Percentiles rank a stretch among this genome's conserved stretches.
These are phyloP conservation scores for Trichoderma aggressivum DNA, from an alignment of 2,329 filamentous ascomycete genomes.

Conservation along the genomic window DNA sequence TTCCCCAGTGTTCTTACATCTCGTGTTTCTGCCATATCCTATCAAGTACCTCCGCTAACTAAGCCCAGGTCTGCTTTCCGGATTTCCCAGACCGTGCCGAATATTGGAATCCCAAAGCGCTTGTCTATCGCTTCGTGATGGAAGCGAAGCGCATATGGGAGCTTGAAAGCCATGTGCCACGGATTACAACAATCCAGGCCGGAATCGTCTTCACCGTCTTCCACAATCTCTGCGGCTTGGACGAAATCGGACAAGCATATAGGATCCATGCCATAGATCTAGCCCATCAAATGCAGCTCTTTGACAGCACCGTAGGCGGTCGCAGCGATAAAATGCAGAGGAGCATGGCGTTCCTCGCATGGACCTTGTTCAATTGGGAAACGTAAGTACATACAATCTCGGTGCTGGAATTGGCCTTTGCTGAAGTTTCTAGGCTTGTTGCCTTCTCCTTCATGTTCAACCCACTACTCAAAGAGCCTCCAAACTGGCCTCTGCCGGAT, in stretches of 20 bases:
- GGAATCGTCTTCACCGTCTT: conserved; percentile 8
- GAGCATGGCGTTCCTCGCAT: conserved; percentile 4
- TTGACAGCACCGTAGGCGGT: not conserved
- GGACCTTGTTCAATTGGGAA: conserved; percentile 13
- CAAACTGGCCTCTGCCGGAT: not conserved
- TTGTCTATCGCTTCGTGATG: conserved; percentile 4
- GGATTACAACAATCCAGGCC: conserved; percentile 13
- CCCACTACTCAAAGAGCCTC: not conserved
- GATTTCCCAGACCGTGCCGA: not conserved
- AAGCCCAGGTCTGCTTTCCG: not conserved
- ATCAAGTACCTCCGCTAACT: not conserved
- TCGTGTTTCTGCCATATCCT: not conserved
- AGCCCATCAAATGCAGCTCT: not conserved
- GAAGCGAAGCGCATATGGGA: conserved; percentile 16
- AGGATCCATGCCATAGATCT: not conserved
- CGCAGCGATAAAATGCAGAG: not conserved
- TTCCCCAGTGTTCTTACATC: not conserved
- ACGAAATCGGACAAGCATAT: not conserved
- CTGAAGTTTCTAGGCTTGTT: not conserved
- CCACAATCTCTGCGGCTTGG: not conserved
- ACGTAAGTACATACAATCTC: not conserved
- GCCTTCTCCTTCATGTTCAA: not conserved
- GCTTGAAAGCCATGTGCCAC: not conserved
- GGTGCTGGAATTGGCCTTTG: no score
- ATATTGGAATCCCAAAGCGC: conserved; percentile 16